Evolutionary conservation across 768 basidiomycete species (phyloP), one percentile per base, ranked within the genome.

Genomic region (Xerocomellus dryophilus): DNA sequence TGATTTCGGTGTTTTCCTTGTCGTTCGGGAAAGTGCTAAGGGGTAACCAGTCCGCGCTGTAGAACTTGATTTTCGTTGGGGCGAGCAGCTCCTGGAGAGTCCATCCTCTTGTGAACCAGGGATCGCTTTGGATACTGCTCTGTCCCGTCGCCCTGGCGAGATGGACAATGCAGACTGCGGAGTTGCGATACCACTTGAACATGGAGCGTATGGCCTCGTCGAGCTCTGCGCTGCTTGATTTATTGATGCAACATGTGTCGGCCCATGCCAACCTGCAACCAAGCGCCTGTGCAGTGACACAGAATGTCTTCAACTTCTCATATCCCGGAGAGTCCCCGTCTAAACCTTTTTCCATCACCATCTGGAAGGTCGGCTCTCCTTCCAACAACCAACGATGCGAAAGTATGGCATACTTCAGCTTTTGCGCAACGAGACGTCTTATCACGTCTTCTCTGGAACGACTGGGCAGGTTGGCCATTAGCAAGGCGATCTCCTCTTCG

Each of bases 131-230:
- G 46, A 67, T 43, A 8, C 2, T 5, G 36, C 11, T 4, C 29
- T 20, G 41, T 25, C 14, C 18, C 10, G 43, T 56, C 25, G 31
- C 40, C 21, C 31, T 34, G 41, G 56, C 57, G 8, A 68, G 59
- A 23, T 45, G 58, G 10, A 61, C 59, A 29, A 66, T 27, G 47
- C 67, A 68, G 27, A 68, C 46, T 3, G 62, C 32, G 8, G 67
- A 53, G 27, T 60, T 56, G 36, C 66, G 57, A 17, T 68, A 61
- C 60, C 60, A 61, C 27, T 47, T 56, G 50, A 61, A 61, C 67
- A 68, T 67, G 35, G 67, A 57, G 12, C 63, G 64, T n/a, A 68
- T 65, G 27, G 67, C 61, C 46, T 68, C 68, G 21, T 65, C 64
- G 11, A 69, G 63, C 18, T 69, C 68, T 12, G 67, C 59, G 15